Conservation (phyloP, 495 filamentous ascomycete species). For the Aspergillus sclerotiicarbonarius region DNA sequence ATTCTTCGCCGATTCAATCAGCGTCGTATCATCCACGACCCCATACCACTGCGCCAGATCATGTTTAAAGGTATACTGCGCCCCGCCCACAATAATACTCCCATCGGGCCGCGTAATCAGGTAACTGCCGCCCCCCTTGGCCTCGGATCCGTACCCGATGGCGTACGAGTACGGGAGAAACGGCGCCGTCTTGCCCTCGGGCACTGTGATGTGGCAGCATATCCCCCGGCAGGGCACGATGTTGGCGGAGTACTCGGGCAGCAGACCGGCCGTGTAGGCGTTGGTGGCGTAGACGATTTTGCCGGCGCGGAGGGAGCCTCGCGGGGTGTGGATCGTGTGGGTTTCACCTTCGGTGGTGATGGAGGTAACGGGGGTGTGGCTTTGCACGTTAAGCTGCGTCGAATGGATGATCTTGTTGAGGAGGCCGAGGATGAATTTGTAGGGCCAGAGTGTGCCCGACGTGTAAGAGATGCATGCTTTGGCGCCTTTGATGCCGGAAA, state of each 20-base stretch:
- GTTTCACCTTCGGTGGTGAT: conserved; percentile 26
- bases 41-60: conserved; percentile 56
- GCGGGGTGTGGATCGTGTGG: conserved; percentile 52
- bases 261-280: conserved; percentile 62
- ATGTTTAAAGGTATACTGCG: conserved; percentile 47
- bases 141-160: conserved; percentile 19
- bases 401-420: conserved; percentile 49
- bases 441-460: conserved; percentile 64
- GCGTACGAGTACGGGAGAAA: conserved; percentile 32
- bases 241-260: conserved; percentile 53
- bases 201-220: conserved; percentile 64
- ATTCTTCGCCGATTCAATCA: conserved; percentile 59
- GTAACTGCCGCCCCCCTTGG: conserved; percentile 39
- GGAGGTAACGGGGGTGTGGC: conserved; percentile 53
- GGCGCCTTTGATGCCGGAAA: conserved; percentile 32
- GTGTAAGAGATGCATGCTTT: conserved; percentile 36
- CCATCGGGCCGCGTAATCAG: conserved; percentile 68
- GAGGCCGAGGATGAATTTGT: conserved; percentile 62
- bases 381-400: conserved; percentile 58
- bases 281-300: conserved; percentile 71
- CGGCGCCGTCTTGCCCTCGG: conserved; percentile 48
- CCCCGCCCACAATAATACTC: conserved; percentile 70
- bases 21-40: conserved; percentile 46
- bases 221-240: conserved; percentile 58
- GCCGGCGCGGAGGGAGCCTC: conserved; percentile 51